Percentiles rank a stretch among this genome's conserved stretches.
These are phyloP conservation scores for Simplicillium aogashimaense DNA, from an alignment of 2,329 filamentous ascomycete species.

Conservation along the genomic window DNA sequence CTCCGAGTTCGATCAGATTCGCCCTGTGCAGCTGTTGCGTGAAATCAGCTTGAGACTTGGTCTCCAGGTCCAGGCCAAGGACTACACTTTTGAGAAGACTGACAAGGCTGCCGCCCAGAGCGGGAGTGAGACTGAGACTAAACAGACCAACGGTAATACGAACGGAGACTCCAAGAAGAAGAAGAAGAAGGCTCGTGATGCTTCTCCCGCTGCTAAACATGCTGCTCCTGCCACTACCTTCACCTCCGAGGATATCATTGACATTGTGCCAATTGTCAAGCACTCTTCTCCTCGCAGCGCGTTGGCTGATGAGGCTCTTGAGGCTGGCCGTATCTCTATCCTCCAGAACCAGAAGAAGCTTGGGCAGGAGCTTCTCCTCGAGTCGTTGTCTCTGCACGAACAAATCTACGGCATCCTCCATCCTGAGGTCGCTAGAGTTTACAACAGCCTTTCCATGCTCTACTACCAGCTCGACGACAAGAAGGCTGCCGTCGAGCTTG, in stretches of 20 bases:
- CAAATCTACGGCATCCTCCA: conserved; percentile 98
- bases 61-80: conserved; percentile 72
- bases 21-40: conserved; percentile 75
- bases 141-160: conserved; percentile 27
- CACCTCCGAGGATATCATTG: conserved; percentile 74
- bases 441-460: conserved; percentile 89
- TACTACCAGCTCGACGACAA: conserved; percentile 99
- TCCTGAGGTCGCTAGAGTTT: conserved; percentile 89
- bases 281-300: conserved; percentile 85
- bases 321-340: conserved; percentile 93
- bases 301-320: conserved; percentile 88
- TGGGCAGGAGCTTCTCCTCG: conserved; percentile 89
- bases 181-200: conserved; percentile 49
- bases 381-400: conserved; percentile 91
- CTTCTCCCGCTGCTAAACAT: conserved; percentile 36
- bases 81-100: conserved; percentile 24
- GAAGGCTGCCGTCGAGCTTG: conserved; percentile 86
- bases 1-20: conserved; percentile 57
- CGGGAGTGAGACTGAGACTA: conserved; percentile 21
- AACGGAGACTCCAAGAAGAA: conserved; percentile 43
- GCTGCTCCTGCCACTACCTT: conserved; percentile 44
- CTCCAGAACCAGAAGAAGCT: conserved; percentile 92
- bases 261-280: conserved; percentile 90
- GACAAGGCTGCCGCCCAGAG: conserved; percentile 13
- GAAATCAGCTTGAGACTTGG: conserved; percentile 85